Evolutionary conservation across 2,329 filamentous ascomycete species (phyloP).

Genomic region (Hypocrella siamensis): DNA sequence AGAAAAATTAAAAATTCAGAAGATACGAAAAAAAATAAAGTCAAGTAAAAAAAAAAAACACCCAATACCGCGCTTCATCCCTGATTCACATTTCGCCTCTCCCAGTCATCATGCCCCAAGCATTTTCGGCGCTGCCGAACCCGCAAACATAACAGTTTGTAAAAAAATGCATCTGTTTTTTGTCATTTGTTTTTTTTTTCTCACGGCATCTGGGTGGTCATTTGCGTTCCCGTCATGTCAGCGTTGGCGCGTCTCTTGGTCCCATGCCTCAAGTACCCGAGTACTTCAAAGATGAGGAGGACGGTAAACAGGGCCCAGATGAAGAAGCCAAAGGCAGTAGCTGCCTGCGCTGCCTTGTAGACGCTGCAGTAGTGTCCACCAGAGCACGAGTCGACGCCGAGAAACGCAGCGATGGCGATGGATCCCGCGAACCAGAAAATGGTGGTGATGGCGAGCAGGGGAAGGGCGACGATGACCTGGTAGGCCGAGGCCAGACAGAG

Average conservation of each 20-base stretch:
- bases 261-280: slow-evolving; percentile 20
- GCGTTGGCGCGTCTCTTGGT: slow-evolving; percentile 11
- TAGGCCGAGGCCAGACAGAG: slow-evolving; percentile 43
- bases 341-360: slow-evolving; percentile 40
- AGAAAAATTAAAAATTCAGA: no score
- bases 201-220: slow-evolving; percentile 6
- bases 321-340: slow-evolving; percentile 50
- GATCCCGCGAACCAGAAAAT: slow-evolving; percentile 86
- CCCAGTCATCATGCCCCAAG: no score
- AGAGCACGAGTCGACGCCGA: slow-evolving; percentile 40
- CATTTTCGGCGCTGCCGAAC: no score
- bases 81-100: no score
- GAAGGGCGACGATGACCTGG: slow-evolving; percentile 50
- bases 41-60: no score
- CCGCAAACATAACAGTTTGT: no score
- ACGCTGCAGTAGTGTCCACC: slow-evolving; percentile 33
- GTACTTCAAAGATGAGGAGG: slow-evolving; percentile 28
- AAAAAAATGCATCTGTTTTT: no score
- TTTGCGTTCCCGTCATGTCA: slow-evolving; percentile 9
- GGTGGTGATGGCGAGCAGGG: slow-evolving; percentile 55
- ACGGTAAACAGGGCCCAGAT: slow-evolving; percentile 37
- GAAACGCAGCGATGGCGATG: slow-evolving; percentile 54
- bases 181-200: no score
- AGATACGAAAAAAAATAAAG: no score
- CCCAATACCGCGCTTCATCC: no score